A percentile compares a stretch with the other conserved stretches of the same genome.
phyloP scores from a whole-genome alignment of 1,139 yeast genomes.

The Spathaspora sp. region DNA sequence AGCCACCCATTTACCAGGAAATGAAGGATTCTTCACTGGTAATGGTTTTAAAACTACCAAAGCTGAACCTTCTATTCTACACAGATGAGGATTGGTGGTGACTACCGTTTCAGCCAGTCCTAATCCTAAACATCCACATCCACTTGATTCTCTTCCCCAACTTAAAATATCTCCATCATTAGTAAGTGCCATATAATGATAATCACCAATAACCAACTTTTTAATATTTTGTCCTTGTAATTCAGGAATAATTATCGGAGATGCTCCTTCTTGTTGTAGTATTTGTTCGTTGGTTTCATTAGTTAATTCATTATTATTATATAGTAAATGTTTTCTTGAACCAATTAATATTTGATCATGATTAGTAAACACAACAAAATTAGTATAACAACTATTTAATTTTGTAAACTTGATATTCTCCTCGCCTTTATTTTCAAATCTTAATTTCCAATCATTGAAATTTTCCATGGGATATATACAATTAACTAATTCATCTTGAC shows the following conservation, averaged over 20 bases:
- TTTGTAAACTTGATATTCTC: constrained; percentile 11
- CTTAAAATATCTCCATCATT: constrained; percentile 57
- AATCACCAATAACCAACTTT: constrained; percentile 65
- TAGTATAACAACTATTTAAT: constrained; percentile 31
- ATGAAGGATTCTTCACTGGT: constrained; percentile 27
- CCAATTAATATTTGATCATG: constrained; percentile 17
- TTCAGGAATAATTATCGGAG: constrained; percentile 28
- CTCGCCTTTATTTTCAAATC: constrained; percentile 15
- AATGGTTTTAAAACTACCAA: constrained; percentile 46
- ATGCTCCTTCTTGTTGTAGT: constrained; percentile 5
- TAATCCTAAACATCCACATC: constrained; percentile 72
- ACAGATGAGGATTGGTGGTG: constrained; percentile 6
- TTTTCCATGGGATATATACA: constrained; percentile 14
- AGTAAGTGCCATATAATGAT: constrained; percentile 65
- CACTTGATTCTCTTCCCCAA: constrained; percentile 68
- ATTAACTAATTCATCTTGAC: constrained; percentile 10
- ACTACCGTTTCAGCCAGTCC: constrained; percentile 41
- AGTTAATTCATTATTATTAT: constrained; percentile 12
- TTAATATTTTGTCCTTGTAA: constrained; percentile 51
- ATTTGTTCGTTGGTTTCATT: constrained; percentile 12
- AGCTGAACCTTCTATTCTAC: constrained; percentile 32
- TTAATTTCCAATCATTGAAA: constrained; percentile 33
- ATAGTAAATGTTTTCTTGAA: constrained; percentile 9
- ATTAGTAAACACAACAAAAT: constrained; percentile 35
- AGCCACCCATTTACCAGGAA: constrained; percentile 45